These are phyloP conservation scores for Poa annua DNA, from an alignment of 176 grass and related monocot species.

Conservation along the genomic window DNA sequence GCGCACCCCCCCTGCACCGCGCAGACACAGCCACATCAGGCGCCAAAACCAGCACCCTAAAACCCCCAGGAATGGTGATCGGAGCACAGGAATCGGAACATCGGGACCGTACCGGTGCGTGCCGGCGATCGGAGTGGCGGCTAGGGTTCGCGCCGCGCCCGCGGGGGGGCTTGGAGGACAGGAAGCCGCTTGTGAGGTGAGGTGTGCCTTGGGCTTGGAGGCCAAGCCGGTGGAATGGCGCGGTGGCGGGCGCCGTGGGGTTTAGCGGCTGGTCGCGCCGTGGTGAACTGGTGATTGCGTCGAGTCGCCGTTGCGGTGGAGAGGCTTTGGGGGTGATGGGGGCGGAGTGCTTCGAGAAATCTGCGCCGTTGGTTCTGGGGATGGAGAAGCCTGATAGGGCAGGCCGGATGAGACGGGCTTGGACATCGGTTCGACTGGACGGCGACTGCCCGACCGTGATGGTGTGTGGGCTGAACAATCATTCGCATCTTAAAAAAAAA, in stretches of 20 bases:
- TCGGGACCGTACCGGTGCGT: slow-evolving; percentile 10
- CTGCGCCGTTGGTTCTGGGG: background rate
- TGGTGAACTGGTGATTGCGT: background rate
- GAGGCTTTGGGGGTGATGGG: slow-evolving; percentile 5
- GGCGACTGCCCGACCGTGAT: no score
- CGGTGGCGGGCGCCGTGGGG: slow-evolving; percentile 7
- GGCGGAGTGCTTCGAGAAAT: background rate
- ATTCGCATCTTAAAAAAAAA: no score
- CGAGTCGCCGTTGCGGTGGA: background rate
- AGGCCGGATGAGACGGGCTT: background rate
- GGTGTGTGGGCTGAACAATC: no score
- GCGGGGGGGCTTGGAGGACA: background rate
- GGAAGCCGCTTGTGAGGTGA: slow-evolving; percentile 20
- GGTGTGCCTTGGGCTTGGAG: slow-evolving; percentile 12
- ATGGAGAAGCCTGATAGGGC: background rate
- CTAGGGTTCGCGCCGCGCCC: slow-evolving; percentile 32
- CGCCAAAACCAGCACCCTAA: background rate
- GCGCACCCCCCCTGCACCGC: slow-evolving; percentile 21
- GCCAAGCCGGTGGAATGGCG: slow-evolving; percentile 34
- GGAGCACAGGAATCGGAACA: slow-evolving; percentile 9
- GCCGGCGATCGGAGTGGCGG: slow-evolving; percentile 17
- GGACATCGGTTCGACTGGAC: background rate
- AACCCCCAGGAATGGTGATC: slow-evolving; percentile 42
- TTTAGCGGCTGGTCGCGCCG: background rate
- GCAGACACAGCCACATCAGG: slow-evolving; percentile 31